Evolutionary conservation across 164 flowering plant genomes (phyloP).

Genomic region (Vitis labrusca): DNA sequence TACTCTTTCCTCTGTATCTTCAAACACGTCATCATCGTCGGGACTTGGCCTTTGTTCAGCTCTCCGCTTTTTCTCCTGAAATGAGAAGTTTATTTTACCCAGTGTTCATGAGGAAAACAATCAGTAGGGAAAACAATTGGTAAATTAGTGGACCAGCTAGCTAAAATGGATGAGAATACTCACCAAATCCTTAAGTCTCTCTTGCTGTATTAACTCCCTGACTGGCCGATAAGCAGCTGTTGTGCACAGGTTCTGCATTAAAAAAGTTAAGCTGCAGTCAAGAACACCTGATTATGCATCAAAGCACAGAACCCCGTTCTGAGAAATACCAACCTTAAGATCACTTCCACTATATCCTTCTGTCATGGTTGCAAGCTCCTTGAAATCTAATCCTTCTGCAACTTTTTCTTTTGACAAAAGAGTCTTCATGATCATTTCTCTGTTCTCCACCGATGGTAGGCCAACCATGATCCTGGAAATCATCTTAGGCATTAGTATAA

Average conservation of each 20-base stretch:
- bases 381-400: slow-evolving; percentile 63
- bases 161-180: slow-evolving; percentile 7
- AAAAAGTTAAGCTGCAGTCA: neutral
- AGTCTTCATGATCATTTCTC: slow-evolving; percentile 75
- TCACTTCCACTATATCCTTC: slow-evolving; percentile 96
- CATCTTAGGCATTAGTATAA: slow-evolving; percentile 1
- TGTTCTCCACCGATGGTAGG: slow-evolving; percentile 69
- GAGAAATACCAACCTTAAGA: slow-evolving; percentile 60
- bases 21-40: slow-evolving; percentile 12
- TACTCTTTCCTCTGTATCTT: slow-evolving; percentile 27
- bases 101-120: too few relatives aligned
- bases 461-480: slow-evolving; percentile 85
- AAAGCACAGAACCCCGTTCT: neutral
- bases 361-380: slow-evolving; percentile 87
- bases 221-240: slow-evolving; percentile 80
- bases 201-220: slow-evolving; percentile 67
- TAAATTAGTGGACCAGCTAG: neutral
- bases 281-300: neutral
- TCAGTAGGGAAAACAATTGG: neutral
- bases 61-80: slow-evolving; percentile 38
- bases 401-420: slow-evolving; percentile 74
- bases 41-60: slow-evolving; percentile 26
- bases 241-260: slow-evolving; percentile 60
- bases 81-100: neutral
- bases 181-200: slow-evolving; percentile 57